Percentiles rank a stretch among this genome's conserved stretches.
Conservation (phyloP, 202 grass and related monocot species). For the Carex sylvatica region DNA sequence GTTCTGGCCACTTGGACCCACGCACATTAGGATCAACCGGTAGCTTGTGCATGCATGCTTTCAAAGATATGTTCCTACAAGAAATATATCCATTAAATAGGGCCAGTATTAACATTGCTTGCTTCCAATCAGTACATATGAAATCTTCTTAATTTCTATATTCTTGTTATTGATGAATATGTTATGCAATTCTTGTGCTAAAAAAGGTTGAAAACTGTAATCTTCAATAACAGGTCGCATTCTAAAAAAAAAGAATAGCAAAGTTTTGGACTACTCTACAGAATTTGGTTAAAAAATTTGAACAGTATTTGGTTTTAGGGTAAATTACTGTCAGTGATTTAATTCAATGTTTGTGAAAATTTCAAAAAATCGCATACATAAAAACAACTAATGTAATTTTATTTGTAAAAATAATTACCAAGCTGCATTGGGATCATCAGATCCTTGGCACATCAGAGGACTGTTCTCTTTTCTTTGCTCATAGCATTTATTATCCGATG, state of each 20-base stretch:
- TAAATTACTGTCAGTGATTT: not conserved
- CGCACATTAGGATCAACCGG: conserved; percentile 35
- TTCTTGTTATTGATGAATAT: not conserved
- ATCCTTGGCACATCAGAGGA: conserved; percentile 57
- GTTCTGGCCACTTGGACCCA: conserved; percentile 60
- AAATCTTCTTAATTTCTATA: not conserved
- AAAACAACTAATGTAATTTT: not conserved
- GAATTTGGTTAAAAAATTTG: not conserved
- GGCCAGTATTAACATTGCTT: not conserved
- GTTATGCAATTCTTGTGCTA: not conserved
- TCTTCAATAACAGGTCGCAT: conserved; percentile 1
- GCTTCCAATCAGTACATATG: not conserved
- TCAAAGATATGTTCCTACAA: conserved; percentile 70
- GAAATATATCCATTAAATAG: not conserved
- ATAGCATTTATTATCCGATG: conserved; percentile 65
- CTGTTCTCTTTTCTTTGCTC: conserved; percentile 36
- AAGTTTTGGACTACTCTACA: not conserved
- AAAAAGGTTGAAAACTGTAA: not conserved
- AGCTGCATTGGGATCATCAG: conserved; percentile 83
- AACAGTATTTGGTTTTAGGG: not conserved
- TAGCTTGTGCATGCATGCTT: conserved; percentile 81
- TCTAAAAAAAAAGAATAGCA: not conserved
- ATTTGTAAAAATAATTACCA: conserved; percentile 40
- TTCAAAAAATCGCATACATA: not conserved
- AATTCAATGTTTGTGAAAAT: not conserved